Conservation (phyloP, 768 basidiomycete genomes). For the Coprinopsis strossmayeri region DNA sequence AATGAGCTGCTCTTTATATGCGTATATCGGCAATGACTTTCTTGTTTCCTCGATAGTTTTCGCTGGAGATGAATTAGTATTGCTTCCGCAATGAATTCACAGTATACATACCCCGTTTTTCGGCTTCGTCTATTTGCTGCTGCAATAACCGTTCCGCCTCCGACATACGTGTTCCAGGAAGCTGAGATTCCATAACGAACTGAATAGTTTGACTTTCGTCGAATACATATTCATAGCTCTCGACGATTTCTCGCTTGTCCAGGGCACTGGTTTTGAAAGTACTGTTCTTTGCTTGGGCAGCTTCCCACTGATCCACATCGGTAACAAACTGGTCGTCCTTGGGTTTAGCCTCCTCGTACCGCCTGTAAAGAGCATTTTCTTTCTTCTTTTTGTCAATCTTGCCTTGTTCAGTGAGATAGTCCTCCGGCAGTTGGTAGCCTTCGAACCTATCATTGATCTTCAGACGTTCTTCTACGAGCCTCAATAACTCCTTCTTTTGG, state of each 20-base stretch:
- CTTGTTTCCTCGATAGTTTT: constrained; percentile 89
- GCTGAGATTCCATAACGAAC: constrained; percentile 81
- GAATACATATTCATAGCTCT: constrained; percentile 95
- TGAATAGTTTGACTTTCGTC: constrained; percentile 96
- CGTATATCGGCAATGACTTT: constrained; percentile 88
- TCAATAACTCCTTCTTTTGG: constrained; percentile 85
- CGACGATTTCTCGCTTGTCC: constrained; percentile 78
- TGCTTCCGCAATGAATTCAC: not conserved
- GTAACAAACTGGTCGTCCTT: constrained; percentile 94
- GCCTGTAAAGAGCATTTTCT: constrained; percentile 83
- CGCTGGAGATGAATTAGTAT: constrained; percentile 35
- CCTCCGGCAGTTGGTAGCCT: constrained; percentile 94
- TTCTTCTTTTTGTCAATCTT: constrained; percentile 98
- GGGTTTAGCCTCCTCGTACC: constrained; percentile 90
- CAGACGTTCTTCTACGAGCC: constrained; percentile 88
- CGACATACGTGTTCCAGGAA: constrained; percentile 67
- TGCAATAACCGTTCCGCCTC: constrained; percentile 82
- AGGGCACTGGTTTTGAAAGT: constrained; percentile 87
- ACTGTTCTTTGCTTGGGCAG: constrained; percentile 81
- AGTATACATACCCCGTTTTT: constrained; percentile 65
- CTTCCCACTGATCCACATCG: constrained; percentile 98
- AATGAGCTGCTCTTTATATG: constrained; percentile 82
- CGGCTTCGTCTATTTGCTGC: constrained; percentile 85
- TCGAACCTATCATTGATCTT: constrained; percentile 95
- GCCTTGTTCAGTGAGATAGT: constrained; percentile 97